Conservation (phyloP, 2,329 filamentous ascomycete genomes). For the Phaeophleospora eucalypticola region DNA sequence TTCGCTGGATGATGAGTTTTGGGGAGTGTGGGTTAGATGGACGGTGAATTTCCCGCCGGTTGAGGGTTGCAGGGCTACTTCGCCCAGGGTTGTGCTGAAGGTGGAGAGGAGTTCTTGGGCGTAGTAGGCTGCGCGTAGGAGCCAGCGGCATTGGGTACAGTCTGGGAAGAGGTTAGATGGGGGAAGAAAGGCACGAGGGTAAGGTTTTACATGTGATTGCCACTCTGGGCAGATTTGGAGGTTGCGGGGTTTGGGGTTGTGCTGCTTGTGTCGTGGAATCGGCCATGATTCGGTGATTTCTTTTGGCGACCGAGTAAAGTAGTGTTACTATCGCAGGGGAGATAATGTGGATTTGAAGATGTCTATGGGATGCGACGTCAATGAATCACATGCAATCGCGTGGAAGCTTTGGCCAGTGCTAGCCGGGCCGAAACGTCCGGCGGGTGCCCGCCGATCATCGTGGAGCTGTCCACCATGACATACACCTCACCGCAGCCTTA, state of each 20-base stretch:
- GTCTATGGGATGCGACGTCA: too few relatives aligned
- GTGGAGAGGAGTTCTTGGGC: slow-evolving; percentile 94
- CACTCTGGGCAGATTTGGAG: slow-evolving; percentile 7
- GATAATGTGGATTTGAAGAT: too few relatives aligned
- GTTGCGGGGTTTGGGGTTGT: background rate
- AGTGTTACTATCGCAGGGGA: too few relatives aligned
- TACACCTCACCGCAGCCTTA: background rate
- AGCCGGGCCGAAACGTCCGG: background rate
- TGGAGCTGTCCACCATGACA: background rate
- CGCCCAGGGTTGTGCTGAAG: slow-evolving; percentile 76
- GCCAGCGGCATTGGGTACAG: slow-evolving; percentile 27
- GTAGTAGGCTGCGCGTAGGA: slow-evolving; percentile 56
- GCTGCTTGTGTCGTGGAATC: too few relatives aligned
- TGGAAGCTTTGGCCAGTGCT: background rate
- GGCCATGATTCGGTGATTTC: too few relatives aligned
- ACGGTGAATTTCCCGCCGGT: slow-evolving; percentile 83
- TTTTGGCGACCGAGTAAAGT: too few relatives aligned
- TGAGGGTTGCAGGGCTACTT: slow-evolving; percentile 79
- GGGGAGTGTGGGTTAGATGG: slow-evolving; percentile 49
- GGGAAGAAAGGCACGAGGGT: background rate
- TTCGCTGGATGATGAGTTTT: slow-evolving; percentile 6
- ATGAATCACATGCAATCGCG: background rate
- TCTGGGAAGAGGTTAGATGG: slow-evolving; percentile 14
- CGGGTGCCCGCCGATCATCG: too few relatives aligned
- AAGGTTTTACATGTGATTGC: slow-evolving; percentile 4